These are phyloP conservation scores for Trifolium fragiferum DNA, from an alignment of 306 rosid genomes.

Conservation along the genomic window DNA sequence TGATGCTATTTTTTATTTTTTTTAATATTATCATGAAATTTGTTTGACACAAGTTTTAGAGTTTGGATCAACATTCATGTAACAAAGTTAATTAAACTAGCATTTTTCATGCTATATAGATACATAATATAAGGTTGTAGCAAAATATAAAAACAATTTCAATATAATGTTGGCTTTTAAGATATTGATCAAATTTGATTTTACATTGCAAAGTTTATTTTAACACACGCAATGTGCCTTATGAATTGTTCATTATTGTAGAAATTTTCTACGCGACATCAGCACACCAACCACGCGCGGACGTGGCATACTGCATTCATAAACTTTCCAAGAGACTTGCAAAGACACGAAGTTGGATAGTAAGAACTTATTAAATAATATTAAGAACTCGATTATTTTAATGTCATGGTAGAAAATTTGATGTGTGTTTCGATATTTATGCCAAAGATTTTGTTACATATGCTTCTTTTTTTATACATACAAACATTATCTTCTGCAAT, in stretches of 20 bases:
- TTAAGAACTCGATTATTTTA: conserved; percentile 5
- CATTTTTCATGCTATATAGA: conserved; percentile 1
- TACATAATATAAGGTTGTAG: not conserved
- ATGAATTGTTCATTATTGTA: conserved; percentile 40
- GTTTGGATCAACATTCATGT: not conserved
- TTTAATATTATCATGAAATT: conserved; percentile 14
- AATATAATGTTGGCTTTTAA: not conserved
- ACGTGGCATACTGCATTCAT: conserved; percentile 95
- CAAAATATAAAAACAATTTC: not conserved
- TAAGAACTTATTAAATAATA: conserved; percentile 36
- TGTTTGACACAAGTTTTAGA: not conserved
- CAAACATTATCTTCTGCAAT: not conserved
- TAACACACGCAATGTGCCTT: not conserved
- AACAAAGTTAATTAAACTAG: conserved; percentile 7
- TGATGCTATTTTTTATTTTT: not conserved
- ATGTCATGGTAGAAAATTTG: not conserved
- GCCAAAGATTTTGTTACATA: not conserved
- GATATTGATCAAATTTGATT: not conserved
- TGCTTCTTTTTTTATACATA: not conserved
- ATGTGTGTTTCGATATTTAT: conserved; percentile 2
- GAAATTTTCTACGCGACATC: conserved; percentile 87
- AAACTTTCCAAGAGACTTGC: conserved; percentile 80
- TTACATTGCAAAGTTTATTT: conserved; percentile 25
- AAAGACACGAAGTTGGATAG: conserved; percentile 89
- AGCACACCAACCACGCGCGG: conserved; percentile 84